Evolutionary conservation across 768 basidiomycete genomes (phyloP).

Genomic region (Pleurotus sapidus): DNA sequence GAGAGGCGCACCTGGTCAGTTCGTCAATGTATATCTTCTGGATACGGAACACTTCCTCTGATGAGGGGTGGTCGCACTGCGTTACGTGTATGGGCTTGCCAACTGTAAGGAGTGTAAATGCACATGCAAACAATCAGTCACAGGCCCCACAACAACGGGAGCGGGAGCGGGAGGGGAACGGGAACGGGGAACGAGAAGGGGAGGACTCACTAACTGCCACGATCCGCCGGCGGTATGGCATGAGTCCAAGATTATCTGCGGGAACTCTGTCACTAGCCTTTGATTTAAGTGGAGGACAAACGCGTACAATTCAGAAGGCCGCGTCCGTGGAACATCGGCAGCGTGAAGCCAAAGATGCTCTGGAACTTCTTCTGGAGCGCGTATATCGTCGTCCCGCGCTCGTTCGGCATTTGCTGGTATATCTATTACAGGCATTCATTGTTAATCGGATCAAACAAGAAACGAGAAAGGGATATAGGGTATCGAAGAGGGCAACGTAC

Average conservation of each 20-base stretch:
- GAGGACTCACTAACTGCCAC: conserved; percentile 88
- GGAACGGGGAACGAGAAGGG: not conserved
- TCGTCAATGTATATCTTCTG: conserved; percentile 92
- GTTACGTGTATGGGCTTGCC: conserved; percentile 84
- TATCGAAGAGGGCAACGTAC: conserved; percentile 39
- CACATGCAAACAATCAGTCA: not conserved
- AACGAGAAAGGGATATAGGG: no score
- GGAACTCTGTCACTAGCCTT: not conserved
- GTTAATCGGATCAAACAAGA: not conserved
- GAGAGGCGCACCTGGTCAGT: conserved; percentile 65
- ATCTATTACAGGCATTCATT: conserved; percentile 52
- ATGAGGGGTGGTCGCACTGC: conserved; percentile 75
- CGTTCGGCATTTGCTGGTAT: conserved; percentile 95
- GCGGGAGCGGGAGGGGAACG: not conserved
- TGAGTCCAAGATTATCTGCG: conserved; percentile 88
- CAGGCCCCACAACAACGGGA: not conserved
- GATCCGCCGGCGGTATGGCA: conserved; percentile 94
- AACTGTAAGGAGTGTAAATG: conserved; percentile 40
- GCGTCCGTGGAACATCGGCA: conserved; percentile 96
- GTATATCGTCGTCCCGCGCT: conserved; percentile 87
- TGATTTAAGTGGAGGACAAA: not conserved
- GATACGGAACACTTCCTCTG: conserved; percentile 74
- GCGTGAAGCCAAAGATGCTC: conserved; percentile 88
- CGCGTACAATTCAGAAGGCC: conserved; percentile 91
- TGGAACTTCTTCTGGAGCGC: conserved; percentile 90